Percentiles rank a stretch among this genome's conserved stretches.
phyloP scores from a whole-genome alignment of 495 filamentous ascomycete species.

The Aspergillus ostianus region DNA sequence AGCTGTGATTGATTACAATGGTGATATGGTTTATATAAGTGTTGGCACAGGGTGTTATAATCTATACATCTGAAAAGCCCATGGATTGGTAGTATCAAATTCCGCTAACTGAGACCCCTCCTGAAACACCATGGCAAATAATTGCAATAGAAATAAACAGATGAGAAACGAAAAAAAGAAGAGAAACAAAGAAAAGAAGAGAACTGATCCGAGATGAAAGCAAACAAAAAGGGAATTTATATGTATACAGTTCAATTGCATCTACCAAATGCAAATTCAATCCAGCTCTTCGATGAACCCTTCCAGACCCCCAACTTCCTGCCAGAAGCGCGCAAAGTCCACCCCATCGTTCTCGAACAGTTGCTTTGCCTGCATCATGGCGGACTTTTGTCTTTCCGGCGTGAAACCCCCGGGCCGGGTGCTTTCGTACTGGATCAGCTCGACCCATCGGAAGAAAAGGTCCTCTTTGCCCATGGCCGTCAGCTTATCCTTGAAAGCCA shows the following conservation, averaged over 20 bases:
- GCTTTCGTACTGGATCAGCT: slow-evolving; percentile 80
- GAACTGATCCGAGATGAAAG: slow-evolving; percentile 3
- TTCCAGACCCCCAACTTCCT: slow-evolving; percentile 65
- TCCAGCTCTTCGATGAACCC: slow-evolving; percentile 45
- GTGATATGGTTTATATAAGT: no score
- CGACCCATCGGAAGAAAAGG: slow-evolving; percentile 82
- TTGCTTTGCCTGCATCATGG: slow-evolving; percentile 62
- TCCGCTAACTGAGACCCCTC: neutral
- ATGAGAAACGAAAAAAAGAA: neutral
- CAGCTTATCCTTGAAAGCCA: slow-evolving; percentile 70
- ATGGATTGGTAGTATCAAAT: neutral
- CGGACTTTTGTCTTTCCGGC: slow-evolving; percentile 60
- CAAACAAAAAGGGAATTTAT: neutral
- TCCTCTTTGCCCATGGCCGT: slow-evolving; percentile 73
- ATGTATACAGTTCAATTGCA: neutral
- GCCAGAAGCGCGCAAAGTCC: slow-evolving; percentile 75
- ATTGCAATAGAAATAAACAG: slow-evolving; percentile 2
- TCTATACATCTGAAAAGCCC: neutral
- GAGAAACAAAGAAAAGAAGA: neutral
- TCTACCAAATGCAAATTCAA: neutral
- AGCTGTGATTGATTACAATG: neutral
- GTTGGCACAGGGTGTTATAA: neutral
- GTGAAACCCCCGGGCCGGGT: slow-evolving; percentile 71
- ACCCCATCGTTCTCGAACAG: slow-evolving; percentile 69
- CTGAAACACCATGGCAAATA: neutral